A percentile compares a stretch with the other conserved stretches of the same genome.
These are phyloP conservation scores for Bimuria novae-zelandiae DNA, from an alignment of 2,329 filamentous ascomycete species.

Conservation along the genomic window DNA sequence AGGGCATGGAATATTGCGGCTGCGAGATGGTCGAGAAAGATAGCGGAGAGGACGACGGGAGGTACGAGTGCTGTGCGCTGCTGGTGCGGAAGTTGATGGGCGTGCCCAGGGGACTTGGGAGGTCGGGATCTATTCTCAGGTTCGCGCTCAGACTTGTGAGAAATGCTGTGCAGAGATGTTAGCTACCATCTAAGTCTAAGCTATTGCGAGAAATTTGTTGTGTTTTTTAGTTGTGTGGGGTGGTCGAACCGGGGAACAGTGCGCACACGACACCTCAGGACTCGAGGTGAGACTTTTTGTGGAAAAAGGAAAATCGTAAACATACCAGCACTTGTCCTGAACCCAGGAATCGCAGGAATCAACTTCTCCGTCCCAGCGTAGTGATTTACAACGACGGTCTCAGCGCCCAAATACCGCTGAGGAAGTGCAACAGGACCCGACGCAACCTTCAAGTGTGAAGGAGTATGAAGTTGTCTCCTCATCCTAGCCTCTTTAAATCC, in stretches of 20 bases:
- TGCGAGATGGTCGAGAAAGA: conserved; percentile 51
- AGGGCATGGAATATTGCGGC: conserved; percentile 39
- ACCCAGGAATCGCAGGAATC: conserved; percentile 46
- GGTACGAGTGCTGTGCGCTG: conserved; percentile 53
- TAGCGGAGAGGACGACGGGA: conserved; percentile 54
- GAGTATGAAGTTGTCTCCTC: conserved; percentile 32
- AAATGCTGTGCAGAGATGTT: conserved; percentile 67
- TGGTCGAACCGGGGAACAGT: background rate
- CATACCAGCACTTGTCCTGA: conserved; percentile 46
- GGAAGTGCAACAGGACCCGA: conserved; percentile 29
- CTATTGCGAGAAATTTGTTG: background rate
- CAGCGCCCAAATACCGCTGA: conserved; percentile 32
- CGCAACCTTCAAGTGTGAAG: conserved; percentile 40
- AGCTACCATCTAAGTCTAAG: background rate
- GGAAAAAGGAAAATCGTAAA: conserved; percentile 19
- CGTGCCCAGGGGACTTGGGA: conserved; percentile 66
- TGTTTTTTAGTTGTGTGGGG: background rate
- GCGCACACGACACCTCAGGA: conserved; percentile 22
- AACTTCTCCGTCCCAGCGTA: conserved; percentile 41
- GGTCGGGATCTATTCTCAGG: conserved; percentile 65
- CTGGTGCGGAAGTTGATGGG: conserved; percentile 61
- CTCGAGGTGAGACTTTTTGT: conserved; percentile 12
- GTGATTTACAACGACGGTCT: conserved; percentile 40
- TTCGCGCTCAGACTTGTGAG: conserved; percentile 82
- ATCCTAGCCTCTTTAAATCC: background rate